A percentile compares a stretch with the other conserved stretches of the same genome.
These are phyloP conservation scores for Coprinellus aureogranulatus DNA, from an alignment of 768 basidiomycete species.

Conservation along the genomic window DNA sequence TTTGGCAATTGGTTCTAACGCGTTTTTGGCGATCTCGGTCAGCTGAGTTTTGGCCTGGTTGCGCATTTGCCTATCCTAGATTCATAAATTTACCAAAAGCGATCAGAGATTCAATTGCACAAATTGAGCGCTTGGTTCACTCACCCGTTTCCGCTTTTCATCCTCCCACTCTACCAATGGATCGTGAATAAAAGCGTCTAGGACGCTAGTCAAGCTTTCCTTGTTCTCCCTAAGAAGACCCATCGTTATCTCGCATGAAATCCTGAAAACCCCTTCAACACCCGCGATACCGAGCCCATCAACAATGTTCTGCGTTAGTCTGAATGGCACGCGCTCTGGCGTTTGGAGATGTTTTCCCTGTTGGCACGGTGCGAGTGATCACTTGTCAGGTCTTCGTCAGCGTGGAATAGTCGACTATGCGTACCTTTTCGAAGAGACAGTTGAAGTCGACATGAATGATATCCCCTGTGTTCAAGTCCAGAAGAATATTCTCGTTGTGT, in stretches of 20 bases:
- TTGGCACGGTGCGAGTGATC: no score
- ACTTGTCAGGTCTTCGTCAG: no score
- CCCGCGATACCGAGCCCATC: slow-evolving; percentile 93
- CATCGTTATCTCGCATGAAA: slow-evolving; percentile 88
- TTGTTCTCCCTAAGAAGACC: slow-evolving; percentile 84
- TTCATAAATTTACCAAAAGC: background rate
- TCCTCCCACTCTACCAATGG: slow-evolving; percentile 96
- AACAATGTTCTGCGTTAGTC: slow-evolving; percentile 88
- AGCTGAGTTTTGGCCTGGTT: slow-evolving; percentile 39
- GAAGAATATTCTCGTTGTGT: slow-evolving; percentile 93
- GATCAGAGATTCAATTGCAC: background rate
- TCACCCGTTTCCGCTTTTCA: slow-evolving; percentile 64
- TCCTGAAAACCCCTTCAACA: slow-evolving; percentile 91
- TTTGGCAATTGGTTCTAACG: slow-evolving; percentile 76
- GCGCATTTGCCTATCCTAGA: slow-evolving; percentile 43
- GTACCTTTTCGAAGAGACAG: slow-evolving; percentile 93
- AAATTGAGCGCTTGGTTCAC: slow-evolving; percentile 10
- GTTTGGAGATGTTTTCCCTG: slow-evolving; percentile 81
- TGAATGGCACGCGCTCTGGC: slow-evolving; percentile 90
- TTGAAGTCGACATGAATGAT: slow-evolving; percentile 97
- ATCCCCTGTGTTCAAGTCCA: slow-evolving; percentile 86
- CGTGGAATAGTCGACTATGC: slow-evolving; percentile 7
- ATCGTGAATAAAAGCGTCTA: slow-evolving; percentile 96
- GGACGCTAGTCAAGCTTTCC: slow-evolving; percentile 90
- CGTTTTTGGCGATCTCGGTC: slow-evolving; percentile 65